These are phyloP conservation scores for Colletotrichum navitas DNA, from an alignment of 2,329 filamentous ascomycete species.

Conservation along the genomic window DNA sequence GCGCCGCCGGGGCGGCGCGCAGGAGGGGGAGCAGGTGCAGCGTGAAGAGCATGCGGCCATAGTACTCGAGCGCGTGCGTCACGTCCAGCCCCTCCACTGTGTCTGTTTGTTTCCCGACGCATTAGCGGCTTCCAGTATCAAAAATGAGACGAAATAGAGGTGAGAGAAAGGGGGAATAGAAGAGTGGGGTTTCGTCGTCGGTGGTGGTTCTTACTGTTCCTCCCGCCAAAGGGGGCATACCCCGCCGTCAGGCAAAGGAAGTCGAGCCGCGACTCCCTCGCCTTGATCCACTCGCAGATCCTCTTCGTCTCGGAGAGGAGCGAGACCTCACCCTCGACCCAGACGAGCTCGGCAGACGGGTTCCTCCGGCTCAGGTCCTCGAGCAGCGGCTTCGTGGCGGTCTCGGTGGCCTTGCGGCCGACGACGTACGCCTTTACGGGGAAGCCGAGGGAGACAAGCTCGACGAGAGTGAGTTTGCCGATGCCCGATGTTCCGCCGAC, in stretches of 20 bases:
- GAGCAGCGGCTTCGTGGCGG: slow-evolving; percentile 50
- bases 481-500: slow-evolving; percentile 62
- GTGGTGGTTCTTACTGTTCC: slow-evolving; percentile 39
- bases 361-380: slow-evolving; percentile 53
- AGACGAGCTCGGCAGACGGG: slow-evolving; percentile 56
- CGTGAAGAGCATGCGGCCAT: slow-evolving; percentile 58
- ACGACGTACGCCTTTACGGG: slow-evolving; percentile 57
- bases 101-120: slow-evolving; percentile 43
- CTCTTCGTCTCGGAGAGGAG: slow-evolving; percentile 58
- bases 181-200: neutral
- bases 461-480: slow-evolving; percentile 55
- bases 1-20: slow-evolving; percentile 38
- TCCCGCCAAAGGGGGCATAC: slow-evolving; percentile 56
- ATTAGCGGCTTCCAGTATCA: neutral
- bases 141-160: neutral
- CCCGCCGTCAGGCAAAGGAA: slow-evolving; percentile 59
- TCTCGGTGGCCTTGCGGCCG: slow-evolving; percentile 55
- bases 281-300: slow-evolving; percentile 54
- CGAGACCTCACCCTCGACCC: slow-evolving; percentile 58
- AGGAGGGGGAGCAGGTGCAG: slow-evolving; percentile 57
- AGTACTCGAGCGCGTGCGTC: slow-evolving; percentile 56
- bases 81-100: slow-evolving; percentile 59
- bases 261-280: slow-evolving; percentile 55
- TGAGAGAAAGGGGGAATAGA: too few species aligned
- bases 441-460: slow-evolving; percentile 52